Evolutionary conservation across 306 rosid species (phyloP), one percentile per base, ranked within the genome.

Genomic region (Inga laurina): DNA sequence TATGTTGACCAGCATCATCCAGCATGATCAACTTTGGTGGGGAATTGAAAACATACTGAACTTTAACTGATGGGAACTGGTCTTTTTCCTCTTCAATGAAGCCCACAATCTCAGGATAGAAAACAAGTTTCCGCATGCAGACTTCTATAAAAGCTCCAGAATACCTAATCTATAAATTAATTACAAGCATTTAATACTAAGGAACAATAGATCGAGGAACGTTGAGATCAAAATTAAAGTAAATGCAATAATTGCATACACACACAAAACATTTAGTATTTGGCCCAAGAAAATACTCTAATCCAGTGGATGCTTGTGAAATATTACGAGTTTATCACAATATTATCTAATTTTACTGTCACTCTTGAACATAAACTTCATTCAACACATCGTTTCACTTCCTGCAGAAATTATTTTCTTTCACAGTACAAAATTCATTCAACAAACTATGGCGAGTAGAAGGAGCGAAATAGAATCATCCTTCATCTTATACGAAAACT

Each of bases 41-140:
- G 77, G 99, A 92, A 86, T 96, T 94, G 82, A 92, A 94, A 74
- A 82, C 78, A 83, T 93, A 93, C 34, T 92, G 94, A 82, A 96
- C 91, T 88, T 92, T 92, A 61, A 94, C 95, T 0, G 90, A 87
- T 73, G 98, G 91, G 62, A 93, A 93, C 66, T 73, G 82, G 78
- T 96, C 95, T 74, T 94, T 96, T 41, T 91, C 94, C 61, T 96
- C 98, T 89, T 96, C 99, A 66, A 93, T 91, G 88, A 96, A 96
- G 84, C 97, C 87, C 77, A 92, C 98, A 84, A 96, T 82, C 82
- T 96, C 98, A 19, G 98, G 99, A 86, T 96, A 93, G 92, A 96
- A 96, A 51, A 92, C 97, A 78, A 96, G 92, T 79, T 96, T 94
- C 87, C 97, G 87, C 99, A 94, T 90, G 93, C 99, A 96, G 79